Base-by-base conservation (phyloP, 2,329 filamentous ascomycete genomes). In the Aspergillus sclerotialis region DNA sequence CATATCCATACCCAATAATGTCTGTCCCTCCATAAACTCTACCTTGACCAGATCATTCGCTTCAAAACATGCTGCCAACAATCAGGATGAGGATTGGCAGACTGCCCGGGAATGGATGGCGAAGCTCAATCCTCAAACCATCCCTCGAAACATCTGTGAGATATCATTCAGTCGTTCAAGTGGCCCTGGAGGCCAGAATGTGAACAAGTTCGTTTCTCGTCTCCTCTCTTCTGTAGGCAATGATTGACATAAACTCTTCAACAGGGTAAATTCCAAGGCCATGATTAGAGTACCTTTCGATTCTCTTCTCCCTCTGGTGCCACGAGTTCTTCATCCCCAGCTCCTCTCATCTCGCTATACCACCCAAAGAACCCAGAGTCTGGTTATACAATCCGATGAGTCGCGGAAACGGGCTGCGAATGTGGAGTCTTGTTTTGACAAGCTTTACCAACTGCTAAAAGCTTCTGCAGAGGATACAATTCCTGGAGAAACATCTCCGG, bases 171-270 rank as follows among this genome's bases (percentile, higher is more conserved):
- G 75, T 52, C 68, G 77, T 38, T 79, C 77, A 3, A 78, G 76
- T 33, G 78, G 78, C 3, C 78, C 78, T 12, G 78, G 78, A 32
- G 78, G 78, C 8, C 78, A 82, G 55, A 81, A 82, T 61, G 78
- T 82, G 37, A 82, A 82, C 60, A 82, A 82, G 78, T 81, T 58
- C 44, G 66, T 52, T 34, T 32, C 37, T 37, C 42, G 31, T 24
- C 13, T 27, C 23, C 14, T 38, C 36, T 31, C 18, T 31, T 29
- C 7, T 17, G n/a, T 9, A 2, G 14, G 13, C 7, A 24, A 11
- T 16, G 13, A 25, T 13, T 6, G 6, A n/a, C 13, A n/a, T 25
- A 19, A 32, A 12, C 19, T 17, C 15, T 19, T 24, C 8, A 23
- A 36, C 55, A 81, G 78, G 66, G 73, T 80, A 43, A 80, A 77